A percentile compares a stretch with the other conserved stretches of the same genome.
Evolutionary conservation across 2,329 filamentous ascomycete genomes (phyloP).

Genomic region (Aspergillus melleus): DNA sequence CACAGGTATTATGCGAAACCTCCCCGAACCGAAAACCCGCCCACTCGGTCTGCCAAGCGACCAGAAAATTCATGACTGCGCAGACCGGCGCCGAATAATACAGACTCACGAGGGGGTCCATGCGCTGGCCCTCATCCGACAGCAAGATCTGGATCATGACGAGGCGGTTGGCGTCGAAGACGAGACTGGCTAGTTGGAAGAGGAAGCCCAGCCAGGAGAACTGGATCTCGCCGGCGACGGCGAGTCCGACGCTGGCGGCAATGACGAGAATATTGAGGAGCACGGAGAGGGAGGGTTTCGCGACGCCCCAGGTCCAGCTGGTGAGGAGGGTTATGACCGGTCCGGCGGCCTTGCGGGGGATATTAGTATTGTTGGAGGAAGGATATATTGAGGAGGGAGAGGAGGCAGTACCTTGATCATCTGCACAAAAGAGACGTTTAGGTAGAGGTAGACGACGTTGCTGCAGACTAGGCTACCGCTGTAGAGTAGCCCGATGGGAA

Average conservation of each 20-base stretch:
- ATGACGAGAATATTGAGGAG: constrained; percentile 90
- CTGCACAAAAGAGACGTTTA: constrained; percentile 94
- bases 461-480: constrained; percentile 91
- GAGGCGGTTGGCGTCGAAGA: constrained; percentile 74
- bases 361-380: background rate
- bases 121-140: constrained; percentile 71
- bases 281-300: constrained; percentile 74
- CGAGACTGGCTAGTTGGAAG: constrained; percentile 68
- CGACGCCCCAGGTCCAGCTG: constrained; percentile 78
- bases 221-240: constrained; percentile 88
- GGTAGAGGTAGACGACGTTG: constrained; percentile 90
- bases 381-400: constrained; percentile 23
- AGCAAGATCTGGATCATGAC: constrained; percentile 81
- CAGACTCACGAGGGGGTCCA: constrained; percentile 82
- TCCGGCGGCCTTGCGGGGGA: constrained; percentile 71
- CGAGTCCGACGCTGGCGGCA: constrained; percentile 86
- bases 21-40: constrained; percentile 44
- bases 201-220: constrained; percentile 65
- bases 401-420: constrained; percentile 78
- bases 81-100: constrained; percentile 86
- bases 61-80: constrained; percentile 70
- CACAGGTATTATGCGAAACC: constrained; percentile 29
- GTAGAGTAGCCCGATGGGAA: constrained; percentile 93
- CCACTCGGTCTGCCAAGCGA: constrained; percentile 66
- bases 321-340: constrained; percentile 86